These are phyloP conservation scores for Sugiyamaella lignohabitans DNA, from an alignment of 805 yeast species.

Conservation along the genomic window DNA sequence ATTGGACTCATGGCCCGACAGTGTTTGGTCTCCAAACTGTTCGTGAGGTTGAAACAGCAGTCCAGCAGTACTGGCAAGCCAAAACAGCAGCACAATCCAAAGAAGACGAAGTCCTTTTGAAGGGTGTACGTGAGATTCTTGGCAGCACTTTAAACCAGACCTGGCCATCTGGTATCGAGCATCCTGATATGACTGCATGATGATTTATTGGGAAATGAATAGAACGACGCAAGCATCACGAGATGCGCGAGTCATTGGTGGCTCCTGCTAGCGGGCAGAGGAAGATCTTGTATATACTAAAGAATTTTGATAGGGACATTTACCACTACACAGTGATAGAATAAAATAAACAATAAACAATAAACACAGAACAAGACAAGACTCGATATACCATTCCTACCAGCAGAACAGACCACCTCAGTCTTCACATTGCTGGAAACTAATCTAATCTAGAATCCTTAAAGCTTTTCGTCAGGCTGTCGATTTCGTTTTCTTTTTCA, in stretches of 20 bases:
- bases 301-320: too few relatives aligned
- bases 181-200: slow-evolving; percentile 16
- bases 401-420: too few relatives aligned
- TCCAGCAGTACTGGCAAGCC: slow-evolving; percentile 49
- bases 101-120: slow-evolving; percentile 40
- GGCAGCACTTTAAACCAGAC: slow-evolving; percentile 56
- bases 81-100: slow-evolving; percentile 30
- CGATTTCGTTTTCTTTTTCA: slow-evolving; percentile 27
- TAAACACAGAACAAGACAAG: too few relatives aligned
- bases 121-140: slow-evolving; percentile 37
- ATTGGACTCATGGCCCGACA: slow-evolving; percentile 57
- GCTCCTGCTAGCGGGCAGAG: too few relatives aligned
- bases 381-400: too few relatives aligned
- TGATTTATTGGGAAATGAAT: too few relatives aligned
- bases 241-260: too few relatives aligned
- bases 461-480: slow-evolving; percentile 12
- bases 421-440: too few relatives aligned
- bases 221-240: background rate
- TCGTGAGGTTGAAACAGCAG: slow-evolving; percentile 58
- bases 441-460: background rate
- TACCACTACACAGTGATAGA: too few relatives aligned
- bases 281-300: too few relatives aligned
- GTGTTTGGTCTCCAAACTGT: slow-evolving; percentile 72
- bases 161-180: slow-evolving; percentile 52
- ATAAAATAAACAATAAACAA: too few relatives aligned